phyloP scores from a whole-genome alignment of 2,329 filamentous ascomycete genomes.

The Claviceps sorghi region DNA sequence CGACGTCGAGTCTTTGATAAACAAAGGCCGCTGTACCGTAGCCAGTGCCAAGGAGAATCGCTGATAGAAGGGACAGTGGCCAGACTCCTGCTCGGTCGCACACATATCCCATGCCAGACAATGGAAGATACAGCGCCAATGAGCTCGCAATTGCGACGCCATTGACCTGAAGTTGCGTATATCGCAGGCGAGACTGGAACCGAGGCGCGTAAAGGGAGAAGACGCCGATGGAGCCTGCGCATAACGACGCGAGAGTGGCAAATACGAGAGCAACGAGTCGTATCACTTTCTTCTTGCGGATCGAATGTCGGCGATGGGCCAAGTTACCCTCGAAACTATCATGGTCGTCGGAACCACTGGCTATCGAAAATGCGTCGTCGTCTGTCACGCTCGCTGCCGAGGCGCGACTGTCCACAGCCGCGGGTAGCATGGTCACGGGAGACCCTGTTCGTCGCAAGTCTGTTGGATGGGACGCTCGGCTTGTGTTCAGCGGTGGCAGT shows the following conservation, averaged over 20 bases:
- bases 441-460: background rate
- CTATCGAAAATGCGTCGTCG: conserved; percentile 1
- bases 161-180: conserved; percentile 87
- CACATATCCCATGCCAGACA: conserved; percentile 75
- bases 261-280: conserved; percentile 37
- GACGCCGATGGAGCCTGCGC: conserved; percentile 80
- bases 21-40: conserved; percentile 73
- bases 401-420: conserved; percentile 3
- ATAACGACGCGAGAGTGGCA: conserved; percentile 47
- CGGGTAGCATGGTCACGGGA: conserved; percentile 3
- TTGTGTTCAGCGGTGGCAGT: background rate
- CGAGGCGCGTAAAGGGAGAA: conserved; percentile 90
- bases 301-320: conserved; percentile 10
- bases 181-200: conserved; percentile 73
- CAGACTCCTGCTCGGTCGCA: conserved; percentile 81
- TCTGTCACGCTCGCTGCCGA: background rate
- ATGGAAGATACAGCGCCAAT: conserved; percentile 80
- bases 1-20: conserved; percentile 44
- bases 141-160: conserved; percentile 75
- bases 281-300: conserved; percentile 17
- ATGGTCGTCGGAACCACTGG: conserved; percentile 4
- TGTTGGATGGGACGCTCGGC: background rate
- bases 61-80: conserved; percentile 58
- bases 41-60: conserved; percentile 59
- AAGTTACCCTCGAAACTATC: conserved; percentile 8